Conservation (phyloP, 164 flowering plant genomes). For the Houttuynia cordata region DNA sequence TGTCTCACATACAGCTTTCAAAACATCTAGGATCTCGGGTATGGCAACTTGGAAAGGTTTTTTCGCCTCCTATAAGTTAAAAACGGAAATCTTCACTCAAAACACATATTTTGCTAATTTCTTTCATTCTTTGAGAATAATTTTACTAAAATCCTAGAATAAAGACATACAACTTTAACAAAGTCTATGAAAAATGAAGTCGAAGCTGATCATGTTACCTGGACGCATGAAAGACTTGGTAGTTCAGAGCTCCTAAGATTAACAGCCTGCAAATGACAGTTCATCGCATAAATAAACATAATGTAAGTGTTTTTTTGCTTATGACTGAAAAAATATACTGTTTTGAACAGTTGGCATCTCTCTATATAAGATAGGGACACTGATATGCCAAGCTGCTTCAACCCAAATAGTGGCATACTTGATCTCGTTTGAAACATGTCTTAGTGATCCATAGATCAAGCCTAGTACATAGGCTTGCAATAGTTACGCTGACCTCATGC, state of each 20-base stretch:
- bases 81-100: background rate
- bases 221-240: constrained; percentile 13
- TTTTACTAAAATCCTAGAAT: background rate
- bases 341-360: background rate
- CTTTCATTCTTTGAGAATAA: background rate
- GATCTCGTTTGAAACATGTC: no score
- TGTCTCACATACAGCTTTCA: constrained; percentile 57
- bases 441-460: no score
- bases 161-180: constrained; percentile 1
- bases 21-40: constrained; percentile 51
- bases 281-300: no score
- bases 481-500: no score
- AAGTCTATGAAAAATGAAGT: constrained; percentile 1
- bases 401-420: no score
- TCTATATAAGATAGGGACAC: no score
- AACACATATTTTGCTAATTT: background rate
- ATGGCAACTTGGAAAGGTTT: constrained; percentile 31
- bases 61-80: constrained; percentile 27
- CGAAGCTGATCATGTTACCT: constrained; percentile 30
- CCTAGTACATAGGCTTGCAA: no score
- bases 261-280: constrained; percentile 56
- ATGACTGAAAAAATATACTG: background rate
- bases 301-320: background rate
- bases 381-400: no score
- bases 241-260: constrained; percentile 56